A percentile compares a stretch with the other conserved stretches of the same genome.
phyloP scores from a whole-genome alignment of 345 rosid species.

The Lumnitzera racemosa region DNA sequence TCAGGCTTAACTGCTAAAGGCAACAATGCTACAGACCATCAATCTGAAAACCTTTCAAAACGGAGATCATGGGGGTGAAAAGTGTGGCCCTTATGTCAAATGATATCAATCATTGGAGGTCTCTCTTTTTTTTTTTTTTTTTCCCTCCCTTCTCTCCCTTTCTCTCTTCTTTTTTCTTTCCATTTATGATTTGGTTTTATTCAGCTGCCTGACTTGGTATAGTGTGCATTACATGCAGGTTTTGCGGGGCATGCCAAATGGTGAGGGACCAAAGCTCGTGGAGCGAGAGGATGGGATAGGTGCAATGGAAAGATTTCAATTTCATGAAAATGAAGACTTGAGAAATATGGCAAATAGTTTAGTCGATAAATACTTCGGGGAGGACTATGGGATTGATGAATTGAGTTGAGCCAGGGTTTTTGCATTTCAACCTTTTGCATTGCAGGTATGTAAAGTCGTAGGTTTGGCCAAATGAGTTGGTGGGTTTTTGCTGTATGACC shows the following conservation, averaged over 20 bases:
- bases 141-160: no score
- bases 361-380: constrained; percentile 85
- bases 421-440: background rate
- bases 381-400: constrained; percentile 68
- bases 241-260: constrained; percentile 84
- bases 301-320: constrained; percentile 93
- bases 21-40: no score
- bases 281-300: constrained; percentile 95
- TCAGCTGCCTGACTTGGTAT: background rate
- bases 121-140: no score
- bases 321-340: constrained; percentile 90
- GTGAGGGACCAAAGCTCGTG: constrained; percentile 80
- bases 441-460: no score
- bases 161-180: no score
- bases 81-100: no score
- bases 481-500: constrained; percentile 14
- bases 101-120: no score
- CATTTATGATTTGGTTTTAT: no score
- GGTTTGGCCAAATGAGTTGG: constrained; percentile 19
- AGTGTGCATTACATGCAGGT: constrained; percentile 34
- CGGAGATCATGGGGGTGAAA: no score
- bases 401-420: constrained; percentile 5
- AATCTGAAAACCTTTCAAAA: no score
- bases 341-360: constrained; percentile 91
- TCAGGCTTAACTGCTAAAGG: no score